These are phyloP conservation scores for Deuterostichococcus epilithicus DNA, from an alignment of 139 green algal species.

Conservation along the genomic window DNA sequence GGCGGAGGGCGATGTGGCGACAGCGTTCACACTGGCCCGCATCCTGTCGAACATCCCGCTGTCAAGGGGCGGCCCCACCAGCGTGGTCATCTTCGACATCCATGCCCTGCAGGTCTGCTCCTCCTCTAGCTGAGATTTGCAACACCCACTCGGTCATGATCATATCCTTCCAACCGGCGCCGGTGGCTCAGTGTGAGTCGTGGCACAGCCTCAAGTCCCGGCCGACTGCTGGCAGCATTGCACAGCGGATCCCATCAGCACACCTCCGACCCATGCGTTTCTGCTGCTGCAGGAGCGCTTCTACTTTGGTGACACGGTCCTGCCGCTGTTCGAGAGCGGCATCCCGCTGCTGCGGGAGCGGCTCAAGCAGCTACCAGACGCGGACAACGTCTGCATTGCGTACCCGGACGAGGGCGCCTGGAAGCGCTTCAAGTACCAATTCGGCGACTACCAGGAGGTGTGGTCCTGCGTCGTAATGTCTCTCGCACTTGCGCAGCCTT, in stretches of 20 bases:
- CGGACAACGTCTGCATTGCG: constrained; percentile 86
- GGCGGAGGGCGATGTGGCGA: constrained; percentile 89
- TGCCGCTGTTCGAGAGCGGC: constrained; percentile 93
- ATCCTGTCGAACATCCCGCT: constrained; percentile 95
- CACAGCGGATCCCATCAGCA: not conserved
- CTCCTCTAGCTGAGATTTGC: constrained; percentile 1
- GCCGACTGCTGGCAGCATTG: not conserved
- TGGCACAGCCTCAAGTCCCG: not conserved
- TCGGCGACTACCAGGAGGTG: constrained; percentile 85
- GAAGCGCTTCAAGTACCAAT: constrained; percentile 97
- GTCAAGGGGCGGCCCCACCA: constrained; percentile 86
- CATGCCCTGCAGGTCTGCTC: constrained; percentile 83
- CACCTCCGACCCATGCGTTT: not conserved
- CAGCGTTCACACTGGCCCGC: constrained; percentile 91
- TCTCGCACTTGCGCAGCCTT: not conserved
- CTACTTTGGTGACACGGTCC: constrained; percentile 97
- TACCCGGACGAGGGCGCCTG: constrained; percentile 98
- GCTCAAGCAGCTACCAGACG: constrained; percentile 69
- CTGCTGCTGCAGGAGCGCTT: constrained; percentile 84
- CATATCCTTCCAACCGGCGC: too few species aligned
- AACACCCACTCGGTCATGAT: constrained; percentile 5
- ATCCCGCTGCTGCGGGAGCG: constrained; percentile 86
- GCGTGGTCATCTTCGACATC: constrained; percentile 97
- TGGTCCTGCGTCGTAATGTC: not conserved
- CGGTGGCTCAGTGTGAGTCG: not conserved